Evolutionary conservation across 2,329 filamentous ascomycete genomes (phyloP).

Genomic region (Neophaeococcomyces mojaviensis): DNA sequence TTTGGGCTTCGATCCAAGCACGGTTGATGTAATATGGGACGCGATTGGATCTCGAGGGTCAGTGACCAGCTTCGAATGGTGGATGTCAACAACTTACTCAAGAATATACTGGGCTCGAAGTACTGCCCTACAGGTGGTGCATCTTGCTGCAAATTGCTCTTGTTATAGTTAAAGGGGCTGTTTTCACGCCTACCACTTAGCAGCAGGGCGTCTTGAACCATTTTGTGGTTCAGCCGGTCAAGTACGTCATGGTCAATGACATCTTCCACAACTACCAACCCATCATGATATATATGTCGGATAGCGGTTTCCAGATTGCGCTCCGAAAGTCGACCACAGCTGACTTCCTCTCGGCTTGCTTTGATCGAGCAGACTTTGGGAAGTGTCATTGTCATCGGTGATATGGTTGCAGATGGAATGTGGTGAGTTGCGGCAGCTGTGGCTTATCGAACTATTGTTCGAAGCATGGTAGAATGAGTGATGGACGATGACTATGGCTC

Average conservation of each 20-base stretch:
- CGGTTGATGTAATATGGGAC: slow-evolving; percentile 36
- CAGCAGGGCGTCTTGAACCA: slow-evolving; percentile 50
- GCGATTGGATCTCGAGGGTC: slow-evolving; percentile 41
- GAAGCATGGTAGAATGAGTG: no score
- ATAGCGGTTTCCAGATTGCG: slow-evolving; percentile 51
- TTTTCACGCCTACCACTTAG: slow-evolving; percentile 47
- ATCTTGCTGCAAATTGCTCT: slow-evolving; percentile 53
- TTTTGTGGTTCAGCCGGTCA: slow-evolving; percentile 50
- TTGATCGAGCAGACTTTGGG: neutral
- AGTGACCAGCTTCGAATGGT: slow-evolving; percentile 44
- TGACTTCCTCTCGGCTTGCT: slow-evolving; percentile 6
- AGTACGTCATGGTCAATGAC: slow-evolving; percentile 45
- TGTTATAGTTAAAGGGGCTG: slow-evolving; percentile 56
- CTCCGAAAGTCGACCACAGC: slow-evolving; percentile 9
- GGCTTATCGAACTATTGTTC: neutral
- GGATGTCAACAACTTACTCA: slow-evolving; percentile 37
- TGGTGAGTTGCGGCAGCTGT: neutral
- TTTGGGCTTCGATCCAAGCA: slow-evolving; percentile 49
- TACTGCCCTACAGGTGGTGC: slow-evolving; percentile 44
- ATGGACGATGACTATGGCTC: no score
- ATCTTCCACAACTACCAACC: slow-evolving; percentile 50
- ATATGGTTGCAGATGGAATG: neutral
- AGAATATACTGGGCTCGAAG: slow-evolving; percentile 46
- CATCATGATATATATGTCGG: slow-evolving; percentile 45
- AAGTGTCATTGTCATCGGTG: neutral